Conservation (phyloP, 495 filamentous ascomycete genomes). For the Durotheca rogersii region DNA sequence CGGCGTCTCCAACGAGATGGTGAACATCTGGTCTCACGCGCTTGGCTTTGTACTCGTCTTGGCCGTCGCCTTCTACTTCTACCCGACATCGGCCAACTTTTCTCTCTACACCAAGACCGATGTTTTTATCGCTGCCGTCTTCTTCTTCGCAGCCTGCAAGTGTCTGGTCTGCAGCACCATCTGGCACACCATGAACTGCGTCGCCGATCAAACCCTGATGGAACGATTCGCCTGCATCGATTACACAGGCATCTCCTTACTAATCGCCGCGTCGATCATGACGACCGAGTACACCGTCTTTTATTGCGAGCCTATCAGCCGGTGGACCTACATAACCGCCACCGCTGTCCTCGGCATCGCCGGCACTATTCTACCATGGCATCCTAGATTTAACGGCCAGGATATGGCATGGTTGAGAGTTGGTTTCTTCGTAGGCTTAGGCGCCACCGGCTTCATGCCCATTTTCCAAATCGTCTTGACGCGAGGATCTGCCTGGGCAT, state of each 20-base stretch:
- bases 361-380: slow-evolving; percentile 93
- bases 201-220: slow-evolving; percentile 83
- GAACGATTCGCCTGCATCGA: slow-evolving; percentile 97
- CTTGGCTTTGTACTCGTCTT: slow-evolving; percentile 86
- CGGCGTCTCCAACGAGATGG: slow-evolving; percentile 81
- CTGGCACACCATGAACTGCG: slow-evolving; percentile 98
- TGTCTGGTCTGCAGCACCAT: slow-evolving; percentile 92
- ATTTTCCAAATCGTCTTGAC: slow-evolving; percentile 77
- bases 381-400: slow-evolving; percentile 87
- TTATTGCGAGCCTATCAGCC: slow-evolving; percentile 89
- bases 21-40: slow-evolving; percentile 97
- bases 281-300: slow-evolving; percentile 98
- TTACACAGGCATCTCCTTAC: slow-evolving; percentile 95
- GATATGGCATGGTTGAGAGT: slow-evolving; percentile 94
- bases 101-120: slow-evolving; percentile 81
- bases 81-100: slow-evolving; percentile 84
- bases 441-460: slow-evolving; percentile 87
- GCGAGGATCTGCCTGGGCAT: slow-evolving; percentile 70
- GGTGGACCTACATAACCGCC: slow-evolving; percentile 80
- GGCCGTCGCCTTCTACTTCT: slow-evolving; percentile 93
- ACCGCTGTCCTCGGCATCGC: slow-evolving; percentile 81
- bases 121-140: slow-evolving; percentile 83
- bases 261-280: slow-evolving; percentile 96
- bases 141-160: slow-evolving; percentile 97
- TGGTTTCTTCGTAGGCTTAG: slow-evolving; percentile 85